These are phyloP conservation scores for Fusarium tricinctum DNA, from an alignment of 2,329 filamentous ascomycete species.

Conservation along the genomic window DNA sequence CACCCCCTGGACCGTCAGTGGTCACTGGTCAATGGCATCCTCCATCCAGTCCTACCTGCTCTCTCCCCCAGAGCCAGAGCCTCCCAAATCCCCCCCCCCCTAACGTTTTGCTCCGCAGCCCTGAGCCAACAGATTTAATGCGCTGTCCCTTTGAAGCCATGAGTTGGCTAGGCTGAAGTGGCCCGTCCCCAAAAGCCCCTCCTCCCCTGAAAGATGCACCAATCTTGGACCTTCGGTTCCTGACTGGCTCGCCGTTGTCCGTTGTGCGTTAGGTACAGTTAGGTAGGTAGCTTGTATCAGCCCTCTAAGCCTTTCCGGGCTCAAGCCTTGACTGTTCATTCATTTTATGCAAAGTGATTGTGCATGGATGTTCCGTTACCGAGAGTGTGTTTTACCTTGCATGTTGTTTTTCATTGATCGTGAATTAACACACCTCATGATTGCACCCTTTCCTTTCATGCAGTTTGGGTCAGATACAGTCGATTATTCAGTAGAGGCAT, in stretches of 20 bases:
- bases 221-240: slow-evolving; percentile 22
- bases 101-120: slow-evolving; percentile 6
- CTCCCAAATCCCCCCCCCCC: slow-evolving; percentile 1
- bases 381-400: neutral
- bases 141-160: slow-evolving; percentile 20
- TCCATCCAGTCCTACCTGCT: too few relatives aligned
- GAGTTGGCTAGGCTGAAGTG: neutral
- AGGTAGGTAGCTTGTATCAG: neutral
- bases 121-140: slow-evolving; percentile 14
- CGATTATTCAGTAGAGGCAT: neutral
- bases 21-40: slow-evolving; percentile 7
- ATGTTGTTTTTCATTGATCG: neutral
- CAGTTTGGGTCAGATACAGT: neutral
- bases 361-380: slow-evolving; percentile 1
- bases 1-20: slow-evolving; percentile 20
- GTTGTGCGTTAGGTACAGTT: slow-evolving; percentile 21
- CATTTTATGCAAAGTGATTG: slow-evolving; percentile 15
- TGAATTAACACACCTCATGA: slow-evolving; percentile 2
- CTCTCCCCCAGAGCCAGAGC: slow-evolving; percentile 20
- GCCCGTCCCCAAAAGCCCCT: slow-evolving; percentile 4
- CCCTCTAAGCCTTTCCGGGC: slow-evolving; percentile 23
- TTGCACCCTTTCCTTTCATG: slow-evolving; percentile 17
- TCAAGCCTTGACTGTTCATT: slow-evolving; percentile 3
- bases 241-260: slow-evolving; percentile 35
- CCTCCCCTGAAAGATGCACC: slow-evolving; percentile 28